Conservation (phyloP, 2,329 filamentous ascomycete genomes). For the Cladosporium halotolerans region DNA sequence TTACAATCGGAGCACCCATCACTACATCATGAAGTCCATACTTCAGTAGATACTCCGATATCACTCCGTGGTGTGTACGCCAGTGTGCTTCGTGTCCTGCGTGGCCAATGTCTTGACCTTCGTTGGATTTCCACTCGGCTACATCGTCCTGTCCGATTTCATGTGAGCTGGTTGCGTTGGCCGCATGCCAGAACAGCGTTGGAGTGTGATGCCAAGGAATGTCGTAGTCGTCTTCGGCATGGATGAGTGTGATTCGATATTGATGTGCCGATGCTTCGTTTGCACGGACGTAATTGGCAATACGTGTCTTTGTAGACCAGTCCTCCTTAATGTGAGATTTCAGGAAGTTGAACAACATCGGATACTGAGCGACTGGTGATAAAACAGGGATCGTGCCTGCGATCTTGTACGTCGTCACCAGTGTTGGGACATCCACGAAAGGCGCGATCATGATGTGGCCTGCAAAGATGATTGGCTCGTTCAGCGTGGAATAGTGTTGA, state of each 20-base stretch:
- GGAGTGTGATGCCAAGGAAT: conserved; percentile 48
- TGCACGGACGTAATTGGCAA: conserved; percentile 40
- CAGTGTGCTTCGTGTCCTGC: conserved; percentile 48
- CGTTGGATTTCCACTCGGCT: conserved; percentile 37
- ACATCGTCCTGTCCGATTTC: conserved; percentile 42
- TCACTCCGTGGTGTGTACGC: conserved; percentile 40
- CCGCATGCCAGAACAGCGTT: conserved; percentile 49
- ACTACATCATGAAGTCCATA: conserved; percentile 53
- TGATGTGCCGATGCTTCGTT: conserved; percentile 28
- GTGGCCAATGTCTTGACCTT: conserved; percentile 38
- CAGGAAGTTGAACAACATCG: conserved; percentile 41
- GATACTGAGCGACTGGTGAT: conserved; percentile 45
- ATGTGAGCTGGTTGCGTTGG: conserved; percentile 40
- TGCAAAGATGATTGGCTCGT: conserved; percentile 43
- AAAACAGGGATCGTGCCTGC: conserved; percentile 51
- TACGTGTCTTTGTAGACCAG: conserved; percentile 45
- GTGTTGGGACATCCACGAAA: conserved; percentile 48
- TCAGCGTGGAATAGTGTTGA: conserved; percentile 38
- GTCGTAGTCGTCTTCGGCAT: conserved; percentile 48
- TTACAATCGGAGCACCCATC: conserved; percentile 52
- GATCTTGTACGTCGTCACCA: conserved; percentile 53
- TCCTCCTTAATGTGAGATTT: conserved; percentile 44
- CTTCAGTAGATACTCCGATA: conserved; percentile 51
- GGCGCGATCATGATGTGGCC: conserved; percentile 53
- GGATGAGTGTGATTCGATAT: conserved; percentile 46